phyloP scores from a whole-genome alignment of 805 yeast species.

The Middelhovenomyces tepae region DNA sequence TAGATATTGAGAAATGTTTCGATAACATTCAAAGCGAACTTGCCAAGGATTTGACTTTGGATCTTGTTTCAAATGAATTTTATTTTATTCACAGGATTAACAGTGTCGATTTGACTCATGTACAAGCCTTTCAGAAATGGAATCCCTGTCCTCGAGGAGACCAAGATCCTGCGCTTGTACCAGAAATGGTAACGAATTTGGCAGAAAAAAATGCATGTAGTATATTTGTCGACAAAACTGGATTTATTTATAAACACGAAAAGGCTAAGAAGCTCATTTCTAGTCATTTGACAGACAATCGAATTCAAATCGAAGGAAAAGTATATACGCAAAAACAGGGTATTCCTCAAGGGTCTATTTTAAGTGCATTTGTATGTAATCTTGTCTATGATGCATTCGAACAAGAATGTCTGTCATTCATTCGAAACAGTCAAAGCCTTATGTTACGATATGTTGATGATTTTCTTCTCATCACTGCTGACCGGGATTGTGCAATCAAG shows the following conservation, averaged over 20 bases:
- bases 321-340: conserved; percentile 52
- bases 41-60: conserved; percentile 11
- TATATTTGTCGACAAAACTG: conserved; percentile 32
- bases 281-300: conserved; percentile 44
- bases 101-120: conserved; percentile 2
- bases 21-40: conserved; percentile 43
- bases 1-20: conserved; percentile 70
- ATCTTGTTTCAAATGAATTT: conserved; percentile 9
- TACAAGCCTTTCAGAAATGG: conserved; percentile 3
- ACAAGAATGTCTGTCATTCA: conserved; percentile 22
- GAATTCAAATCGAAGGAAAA: conserved; percentile 27
- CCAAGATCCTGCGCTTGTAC: neutral
- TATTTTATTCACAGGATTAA: conserved; percentile 12
- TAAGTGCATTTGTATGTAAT: conserved; percentile 71
- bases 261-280: conserved; percentile 9
- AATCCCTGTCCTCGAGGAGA: neutral
- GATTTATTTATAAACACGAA: conserved; percentile 38
- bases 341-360: conserved; percentile 73
- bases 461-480: conserved; percentile 58
- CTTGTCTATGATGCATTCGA: conserved; percentile 58
- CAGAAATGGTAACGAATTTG: conserved; percentile 8
- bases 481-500: conserved; percentile 24
- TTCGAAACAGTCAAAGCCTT: conserved; percentile 24
- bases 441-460: conserved; percentile 76
- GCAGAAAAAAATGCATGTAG: conserved; percentile 25